A percentile compares a stretch with the other conserved stretches of the same genome.
Conservation (phyloP, 2,329 filamentous ascomycete genomes). For the Pyricularia pennisetigena region DNA sequence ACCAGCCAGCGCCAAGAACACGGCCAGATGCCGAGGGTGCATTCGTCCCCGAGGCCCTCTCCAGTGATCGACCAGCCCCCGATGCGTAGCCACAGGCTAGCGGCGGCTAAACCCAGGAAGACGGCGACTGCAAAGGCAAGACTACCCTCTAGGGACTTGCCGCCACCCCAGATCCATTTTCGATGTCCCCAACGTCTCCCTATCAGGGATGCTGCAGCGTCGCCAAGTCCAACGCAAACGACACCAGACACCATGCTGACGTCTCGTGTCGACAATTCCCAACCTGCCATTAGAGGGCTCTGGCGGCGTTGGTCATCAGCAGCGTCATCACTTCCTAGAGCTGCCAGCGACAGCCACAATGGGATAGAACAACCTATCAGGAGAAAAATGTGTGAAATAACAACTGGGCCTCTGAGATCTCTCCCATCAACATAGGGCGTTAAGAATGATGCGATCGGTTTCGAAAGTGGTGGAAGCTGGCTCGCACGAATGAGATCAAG, state of each 20-base stretch:
- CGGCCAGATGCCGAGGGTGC: constrained; percentile 1
- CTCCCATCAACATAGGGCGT: constrained; percentile 91
- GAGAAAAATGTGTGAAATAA: constrained; percentile 92
- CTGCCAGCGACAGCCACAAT: constrained; percentile 77
- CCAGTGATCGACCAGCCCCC: constrained; percentile 72
- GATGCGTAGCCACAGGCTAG: constrained; percentile 63
- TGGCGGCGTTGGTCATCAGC: neutral
- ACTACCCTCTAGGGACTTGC: constrained; percentile 87
- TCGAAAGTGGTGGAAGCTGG: constrained; percentile 82
- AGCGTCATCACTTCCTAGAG: constrained; percentile 44
- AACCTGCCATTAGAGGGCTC: constrained; percentile 48
- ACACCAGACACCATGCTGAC: constrained; percentile 88
- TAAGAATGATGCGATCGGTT: constrained; percentile 76
- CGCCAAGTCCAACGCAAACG: constrained; percentile 88
- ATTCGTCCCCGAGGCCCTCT: constrained; percentile 15
- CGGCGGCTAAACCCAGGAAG: constrained; percentile 59
- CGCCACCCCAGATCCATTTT: constrained; percentile 96
- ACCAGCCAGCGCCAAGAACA: constrained; percentile 7
- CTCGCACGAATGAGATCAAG: constrained; percentile 84
- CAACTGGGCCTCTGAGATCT: constrained; percentile 86
- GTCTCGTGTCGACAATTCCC: constrained; percentile 67
- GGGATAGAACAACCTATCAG: constrained; percentile 92
- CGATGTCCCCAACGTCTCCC: constrained; percentile 75
- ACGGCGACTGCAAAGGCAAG: constrained; percentile 76
- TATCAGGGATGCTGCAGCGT: constrained; percentile 84